Percentiles rank a stretch among this genome's conserved stretches.
These are phyloP conservation scores for Alternaria sp. DNA, from an alignment of 2,329 filamentous ascomycete species.

Conservation along the genomic window DNA sequence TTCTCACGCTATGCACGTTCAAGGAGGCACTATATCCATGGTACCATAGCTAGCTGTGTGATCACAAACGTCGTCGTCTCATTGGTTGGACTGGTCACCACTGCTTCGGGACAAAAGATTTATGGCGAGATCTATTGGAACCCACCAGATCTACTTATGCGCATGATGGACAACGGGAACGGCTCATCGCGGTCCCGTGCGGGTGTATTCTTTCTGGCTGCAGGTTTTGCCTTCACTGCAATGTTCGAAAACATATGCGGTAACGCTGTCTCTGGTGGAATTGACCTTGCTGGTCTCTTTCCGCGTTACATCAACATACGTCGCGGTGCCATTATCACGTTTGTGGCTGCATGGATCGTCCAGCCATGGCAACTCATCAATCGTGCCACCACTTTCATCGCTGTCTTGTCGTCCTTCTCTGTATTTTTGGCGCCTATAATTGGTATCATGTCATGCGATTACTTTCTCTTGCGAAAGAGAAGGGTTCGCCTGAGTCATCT, in stretches of 20 bases:
- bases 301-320: conserved; percentile 49
- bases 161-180: conserved; percentile 57
- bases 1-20: conserved; percentile 56
- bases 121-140: conserved; percentile 53
- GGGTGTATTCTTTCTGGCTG: conserved; percentile 49
- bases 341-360: conserved; percentile 47
- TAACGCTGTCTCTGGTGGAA: conserved; percentile 47
- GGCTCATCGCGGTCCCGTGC: conserved; percentile 50
- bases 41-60: conserved; percentile 53
- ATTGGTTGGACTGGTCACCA: conserved; percentile 55
- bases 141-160: conserved; percentile 56
- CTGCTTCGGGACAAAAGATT: conserved; percentile 51
- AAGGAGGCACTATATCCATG: conserved; percentile 50
- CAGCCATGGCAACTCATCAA: conserved; percentile 53
- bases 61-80: conserved; percentile 55
- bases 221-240: conserved; percentile 48
- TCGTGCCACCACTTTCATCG: conserved; percentile 47
- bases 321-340: conserved; percentile 48
- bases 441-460: conserved; percentile 53
- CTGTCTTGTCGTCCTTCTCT: conserved; percentile 55
- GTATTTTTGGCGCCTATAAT: conserved; percentile 54
- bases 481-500: conserved; percentile 50
- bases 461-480: conserved; percentile 48
- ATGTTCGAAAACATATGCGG: conserved; percentile 55
- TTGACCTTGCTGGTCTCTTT: conserved; percentile 49